Percentiles rank a stretch among this genome's conserved stretches.
Evolutionary conservation across 2,329 filamentous ascomycete genomes (phyloP).

Genomic region (Pseudopyrenochaeta lycopersici): DNA sequence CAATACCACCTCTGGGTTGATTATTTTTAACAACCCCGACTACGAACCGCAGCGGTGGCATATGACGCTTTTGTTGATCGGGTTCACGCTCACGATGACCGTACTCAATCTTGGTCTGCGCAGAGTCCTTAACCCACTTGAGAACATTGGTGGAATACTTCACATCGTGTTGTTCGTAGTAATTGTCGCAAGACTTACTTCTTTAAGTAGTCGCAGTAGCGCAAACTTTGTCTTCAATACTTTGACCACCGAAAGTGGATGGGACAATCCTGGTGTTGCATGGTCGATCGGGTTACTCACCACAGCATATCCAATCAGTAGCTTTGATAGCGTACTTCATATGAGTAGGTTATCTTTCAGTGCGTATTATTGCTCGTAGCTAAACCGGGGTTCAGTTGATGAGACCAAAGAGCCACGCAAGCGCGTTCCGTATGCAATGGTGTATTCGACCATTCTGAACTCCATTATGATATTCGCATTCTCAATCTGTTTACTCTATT

Average conservation of each 20-base stretch:
- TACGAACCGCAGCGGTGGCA: slow-evolving; percentile 56
- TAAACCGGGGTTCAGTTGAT: slow-evolving; percentile 13
- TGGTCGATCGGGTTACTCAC: slow-evolving; percentile 47
- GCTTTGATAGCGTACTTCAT: slow-evolving; percentile 57
- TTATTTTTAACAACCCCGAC: slow-evolving; percentile 44
- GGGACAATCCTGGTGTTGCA: slow-evolving; percentile 51
- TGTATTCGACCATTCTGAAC: slow-evolving; percentile 54
- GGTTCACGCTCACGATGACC: slow-evolving; percentile 41
- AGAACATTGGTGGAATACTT: slow-evolving; percentile 54
- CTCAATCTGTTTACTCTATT: slow-evolving; percentile 53
- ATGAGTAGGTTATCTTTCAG: slow-evolving; percentile 16
- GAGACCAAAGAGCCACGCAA: slow-evolving; percentile 26
- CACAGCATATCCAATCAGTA: slow-evolving; percentile 42
- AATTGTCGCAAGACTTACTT: slow-evolving; percentile 54
- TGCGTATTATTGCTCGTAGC: neutral
- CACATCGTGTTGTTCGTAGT: slow-evolving; percentile 59
- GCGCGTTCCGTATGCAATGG: slow-evolving; percentile 41
- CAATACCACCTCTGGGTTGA: slow-evolving; percentile 21
- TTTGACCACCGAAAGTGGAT: slow-evolving; percentile 54
- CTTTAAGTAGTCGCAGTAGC: slow-evolving; percentile 37
- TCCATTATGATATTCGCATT: slow-evolving; percentile 51
- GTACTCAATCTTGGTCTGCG: slow-evolving; percentile 54
- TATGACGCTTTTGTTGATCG: slow-evolving; percentile 56
- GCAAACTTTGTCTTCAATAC: slow-evolving; percentile 53
- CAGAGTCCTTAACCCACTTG: slow-evolving; percentile 53